phyloP scores from a whole-genome alignment of 2,329 filamentous ascomycete species.

The Botryosphaeria dothidea region DNA sequence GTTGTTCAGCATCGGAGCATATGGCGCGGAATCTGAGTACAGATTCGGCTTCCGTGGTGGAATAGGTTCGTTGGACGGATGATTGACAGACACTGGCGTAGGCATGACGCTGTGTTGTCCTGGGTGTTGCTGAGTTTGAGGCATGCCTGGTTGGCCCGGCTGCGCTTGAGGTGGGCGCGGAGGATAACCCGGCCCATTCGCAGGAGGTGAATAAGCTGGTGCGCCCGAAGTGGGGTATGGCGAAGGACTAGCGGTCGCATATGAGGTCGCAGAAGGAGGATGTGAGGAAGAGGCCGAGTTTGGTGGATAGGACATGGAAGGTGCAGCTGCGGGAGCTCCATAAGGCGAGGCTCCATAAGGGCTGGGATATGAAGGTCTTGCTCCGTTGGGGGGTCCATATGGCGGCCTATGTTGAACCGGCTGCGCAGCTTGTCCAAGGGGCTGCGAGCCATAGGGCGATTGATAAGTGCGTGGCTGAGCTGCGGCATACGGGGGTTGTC shows the following conservation, averaged over 20 bases:
- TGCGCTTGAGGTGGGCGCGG: conserved; percentile 6
- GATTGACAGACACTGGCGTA: not conserved
- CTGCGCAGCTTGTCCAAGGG: conserved; percentile 18
- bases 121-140: conserved; percentile 7
- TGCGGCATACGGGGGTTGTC: not conserved
- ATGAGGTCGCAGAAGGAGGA: not conserved
- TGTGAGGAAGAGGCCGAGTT: not conserved
- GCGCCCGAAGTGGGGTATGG: not conserved
- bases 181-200: not conserved
- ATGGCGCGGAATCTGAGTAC: conserved; percentile 12
- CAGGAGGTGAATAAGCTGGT: conserved; percentile 9
- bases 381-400: conserved; percentile 15
- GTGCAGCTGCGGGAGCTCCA: not conserved
- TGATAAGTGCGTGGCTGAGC: conserved; percentile 17
- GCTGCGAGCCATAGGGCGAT: conserved; percentile 14
- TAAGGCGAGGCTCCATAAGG: conserved; percentile 17
- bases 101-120: not conserved
- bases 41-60: conserved; percentile 12
- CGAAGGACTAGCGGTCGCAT: conserved; percentile 15
- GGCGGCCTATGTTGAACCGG: not conserved
- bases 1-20: conserved; percentile 15
- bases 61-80: conserved; percentile 4
- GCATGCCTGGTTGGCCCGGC: not conserved
- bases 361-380: conserved; percentile 9
- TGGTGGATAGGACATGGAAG: conserved; percentile 3